phyloP scores from a whole-genome alignment of 75 land plant genomes.

The Sequoiadendron giganteum region DNA sequence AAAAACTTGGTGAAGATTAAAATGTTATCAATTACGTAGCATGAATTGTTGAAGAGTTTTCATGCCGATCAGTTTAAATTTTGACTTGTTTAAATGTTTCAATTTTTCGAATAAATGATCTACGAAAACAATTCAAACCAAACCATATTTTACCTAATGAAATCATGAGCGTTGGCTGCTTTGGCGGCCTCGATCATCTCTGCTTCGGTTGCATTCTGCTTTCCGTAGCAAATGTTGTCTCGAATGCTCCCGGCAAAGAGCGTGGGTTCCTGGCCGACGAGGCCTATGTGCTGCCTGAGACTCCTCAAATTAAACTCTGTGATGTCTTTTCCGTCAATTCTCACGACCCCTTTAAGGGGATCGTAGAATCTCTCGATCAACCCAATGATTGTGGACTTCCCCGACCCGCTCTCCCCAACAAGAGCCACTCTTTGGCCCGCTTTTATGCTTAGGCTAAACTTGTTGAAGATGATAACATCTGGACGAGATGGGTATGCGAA shows the following conservation, averaged over 20 bases:
- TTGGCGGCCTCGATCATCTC: slow-evolving; percentile 68
- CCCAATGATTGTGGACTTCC: slow-evolving; percentile 70
- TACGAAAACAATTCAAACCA: no score
- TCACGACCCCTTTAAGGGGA: slow-evolving; percentile 45
- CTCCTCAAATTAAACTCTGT: slow-evolving; percentile 37
- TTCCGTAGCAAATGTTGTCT: slow-evolving; percentile 63
- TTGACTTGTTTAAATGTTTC: no score
- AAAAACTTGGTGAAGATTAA: no score
- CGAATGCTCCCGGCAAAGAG: slow-evolving; percentile 58
- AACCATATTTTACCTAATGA: slow-evolving; percentile 49
- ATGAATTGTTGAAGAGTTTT: no score
- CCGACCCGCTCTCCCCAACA: slow-evolving; percentile 72
- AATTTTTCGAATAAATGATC: no score
- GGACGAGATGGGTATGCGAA: slow-evolving; percentile 75
- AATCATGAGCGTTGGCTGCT: slow-evolving; percentile 75
- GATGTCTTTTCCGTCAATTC: slow-evolving; percentile 56
- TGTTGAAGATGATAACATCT: slow-evolving; percentile 34
- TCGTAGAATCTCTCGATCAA: slow-evolving; percentile 70
- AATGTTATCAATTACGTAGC: no score
- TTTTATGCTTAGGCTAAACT: slow-evolving; percentile 47
- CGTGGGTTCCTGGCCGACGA: slow-evolving; percentile 73
- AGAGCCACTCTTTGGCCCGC: slow-evolving; percentile 60
- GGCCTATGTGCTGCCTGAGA: slow-evolving; percentile 43
- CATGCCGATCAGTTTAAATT: no score
- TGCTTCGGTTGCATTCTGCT: slow-evolving; percentile 47